phyloP scores from a whole-genome alignment of 2,329 filamentous ascomycete genomes.

The Exophiala aquamarina region DNA sequence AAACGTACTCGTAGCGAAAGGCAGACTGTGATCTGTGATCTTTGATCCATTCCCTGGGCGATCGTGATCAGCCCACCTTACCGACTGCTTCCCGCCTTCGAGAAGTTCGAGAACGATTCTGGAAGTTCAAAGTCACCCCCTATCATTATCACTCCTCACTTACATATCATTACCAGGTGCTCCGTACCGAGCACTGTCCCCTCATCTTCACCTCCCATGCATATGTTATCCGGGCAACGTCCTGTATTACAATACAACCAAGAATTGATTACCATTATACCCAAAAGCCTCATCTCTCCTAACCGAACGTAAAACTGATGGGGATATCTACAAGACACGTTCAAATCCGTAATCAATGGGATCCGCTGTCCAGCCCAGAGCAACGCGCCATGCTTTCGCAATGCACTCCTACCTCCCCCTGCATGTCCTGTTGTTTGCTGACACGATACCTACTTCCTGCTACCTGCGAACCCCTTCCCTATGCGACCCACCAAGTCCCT shows the following conservation, averaged over 20 bases:
- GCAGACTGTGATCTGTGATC: too few species aligned
- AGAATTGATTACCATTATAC: conserved; percentile 10
- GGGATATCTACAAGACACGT: conserved; percentile 27
- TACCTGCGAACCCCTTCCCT: neutral
- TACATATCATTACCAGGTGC: too few species aligned
- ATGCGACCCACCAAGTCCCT: neutral
- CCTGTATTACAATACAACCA: neutral
- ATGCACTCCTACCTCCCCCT: conserved; percentile 11
- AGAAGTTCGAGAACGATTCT: too few species aligned
- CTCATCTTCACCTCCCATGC: neutral
- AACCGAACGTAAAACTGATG: conserved; percentile 19
- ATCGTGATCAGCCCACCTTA: too few species aligned
- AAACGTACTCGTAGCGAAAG: too few species aligned
- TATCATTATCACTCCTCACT: too few species aligned
- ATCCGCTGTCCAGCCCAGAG: conserved; percentile 19
- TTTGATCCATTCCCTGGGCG: too few species aligned
- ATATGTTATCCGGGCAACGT: neutral
- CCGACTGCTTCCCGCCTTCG: too few species aligned
- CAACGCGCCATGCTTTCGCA: conserved; percentile 20
- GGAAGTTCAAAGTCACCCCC: too few species aligned
- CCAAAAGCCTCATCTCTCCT: conserved; percentile 9
- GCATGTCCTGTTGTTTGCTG: too few species aligned
- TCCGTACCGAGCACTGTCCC: neutral
- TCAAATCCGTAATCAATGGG: conserved; percentile 15
- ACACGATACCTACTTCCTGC: too few species aligned